A percentile compares a stretch with the other conserved stretches of the same genome.
phyloP scores from a whole-genome alignment of 148 eudicot species.

The Silene conica region DNA sequence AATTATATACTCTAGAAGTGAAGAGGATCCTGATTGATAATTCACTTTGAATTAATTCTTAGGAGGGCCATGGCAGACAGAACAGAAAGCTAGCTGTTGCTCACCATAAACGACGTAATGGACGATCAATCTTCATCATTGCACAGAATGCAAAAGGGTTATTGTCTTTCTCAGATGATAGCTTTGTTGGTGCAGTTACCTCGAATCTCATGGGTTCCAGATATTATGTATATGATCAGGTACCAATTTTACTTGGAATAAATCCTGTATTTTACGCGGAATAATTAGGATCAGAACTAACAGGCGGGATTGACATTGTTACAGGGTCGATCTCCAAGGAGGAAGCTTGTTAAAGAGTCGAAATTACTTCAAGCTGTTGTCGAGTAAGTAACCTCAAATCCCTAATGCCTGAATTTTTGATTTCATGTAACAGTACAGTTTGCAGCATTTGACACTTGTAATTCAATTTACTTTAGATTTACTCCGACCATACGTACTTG shows the following conservation, averaged over 20 bases:
- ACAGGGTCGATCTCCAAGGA: constrained; percentile 43
- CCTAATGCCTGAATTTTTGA: background rate
- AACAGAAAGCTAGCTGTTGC: constrained; percentile 89
- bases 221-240: constrained; percentile 82
- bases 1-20: no score
- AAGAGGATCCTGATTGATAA: no score
- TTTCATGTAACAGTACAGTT: background rate
- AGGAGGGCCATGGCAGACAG: constrained; percentile 94
- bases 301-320: background rate
- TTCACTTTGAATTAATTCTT: background rate
- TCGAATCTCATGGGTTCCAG: constrained; percentile 82
- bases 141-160: constrained; percentile 68
- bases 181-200: constrained; percentile 60
- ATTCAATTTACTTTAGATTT: constrained; percentile 33
- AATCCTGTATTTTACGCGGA: background rate
- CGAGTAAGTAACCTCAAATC: constrained; percentile 41
- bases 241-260: background rate
- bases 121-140: constrained; percentile 63
- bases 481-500: constrained; percentile 79
- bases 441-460: background rate
- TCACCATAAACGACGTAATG: constrained; percentile 59
- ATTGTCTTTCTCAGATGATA: constrained; percentile 47
- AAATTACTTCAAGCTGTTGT: constrained; percentile 60
- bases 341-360: constrained; percentile 29
- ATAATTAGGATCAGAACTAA: background rate